Evolutionary conservation across 225 moss, liverwort and hornwort species (phyloP), one percentile per base, ranked within the genome.

Genomic region (Pseudoscleropodium purum): DNA sequence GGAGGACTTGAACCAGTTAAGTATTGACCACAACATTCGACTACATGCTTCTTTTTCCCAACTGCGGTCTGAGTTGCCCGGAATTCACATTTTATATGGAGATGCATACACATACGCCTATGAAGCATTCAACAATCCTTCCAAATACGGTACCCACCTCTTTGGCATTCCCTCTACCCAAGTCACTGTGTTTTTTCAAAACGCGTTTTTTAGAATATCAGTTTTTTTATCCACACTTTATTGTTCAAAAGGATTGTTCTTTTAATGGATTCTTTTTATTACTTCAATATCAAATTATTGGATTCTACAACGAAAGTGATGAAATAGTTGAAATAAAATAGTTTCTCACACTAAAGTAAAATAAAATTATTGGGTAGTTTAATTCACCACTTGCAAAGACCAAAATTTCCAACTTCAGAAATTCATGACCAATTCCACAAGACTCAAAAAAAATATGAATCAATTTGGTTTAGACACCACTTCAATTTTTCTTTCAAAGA

Each of bases 71-170:
- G 69, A 41, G 13, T 81, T 94, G 29, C 83, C 91, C 0, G 93
- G 85, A 62, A 12, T 87, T 10, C 82, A 19, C 61, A 72, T 93
- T 29, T 56, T 91, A 72, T 94, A 94, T 64, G 85, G 77, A 84
- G 93, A 94, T 16, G 54, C 78, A 11, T 90, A 81, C 87, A 60
- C 90, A 27, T 90, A 84, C 73, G 0, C 80, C 67, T 36, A 83
- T 4, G 68, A 90, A 5, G 92, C 90, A 41, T 79, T 52, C 90
- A 57, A 88, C 73, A 90, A 94, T 73, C 94, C 94, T 61, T 83
- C 92, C 9, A 79, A 93, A 88, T 94, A 91, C 14, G 93, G 93
- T 94, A 81, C 27, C 19, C 18, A 26, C 57, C 4, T 51, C 66
- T 66, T 36, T 26, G 1, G 7, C 82, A 82, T 62, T 57, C 59